Base-by-base conservation (phyloP, 1,284 basidiomycete genomes). In the Puccinia triticina region DNA sequence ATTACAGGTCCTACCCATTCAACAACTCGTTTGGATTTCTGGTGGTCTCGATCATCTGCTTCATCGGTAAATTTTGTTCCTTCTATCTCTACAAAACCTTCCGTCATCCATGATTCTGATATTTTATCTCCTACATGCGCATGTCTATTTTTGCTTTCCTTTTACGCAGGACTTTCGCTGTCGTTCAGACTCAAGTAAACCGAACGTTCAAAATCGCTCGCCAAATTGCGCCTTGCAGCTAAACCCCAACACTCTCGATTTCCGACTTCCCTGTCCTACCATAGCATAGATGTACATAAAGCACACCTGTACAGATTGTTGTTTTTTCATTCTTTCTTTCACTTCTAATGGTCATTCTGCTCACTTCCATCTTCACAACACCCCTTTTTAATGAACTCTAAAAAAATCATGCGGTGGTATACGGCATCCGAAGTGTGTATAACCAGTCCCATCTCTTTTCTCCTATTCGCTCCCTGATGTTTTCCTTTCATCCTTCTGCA, bases 1-100 rank as follows among this genome's bases (percentile, higher is more conserved):
- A 82, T 23, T 82, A 83, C 11, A 61, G 79, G 1, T 69, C 85
- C 26, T 84, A 83, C 80, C 83, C 83, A 8, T 82, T 84, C 59
- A 83, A 82, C 64, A 84, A 83, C 71, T 72, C 84, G n/a, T 69
- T 82, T 12, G 84, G 84, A 0, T 85, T 85, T 75, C 71, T 82
- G 37, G 40, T 83, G 16, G 83, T 84, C 46, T 84, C 84, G 23
- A 76, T 78, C 14, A 81, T 84, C 55, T 67, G 82, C 37, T 66
- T 74, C 75, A 82, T 82, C 26, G 82, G 82, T 84, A 85, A 83
- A 84, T 86, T 74, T 26, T 81, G 1, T 37, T 53, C 1, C 57
- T 53, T 74, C 12, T 11, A 23, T 46, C 7, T 23, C 66, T 23
- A 53, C 40, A 3, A 32, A 48, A 37, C 14, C 11, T 29, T 48